phyloP scores from a whole-genome alignment of 2,329 filamentous ascomycete species.

The Myriosclerotinia duriaeana region DNA sequence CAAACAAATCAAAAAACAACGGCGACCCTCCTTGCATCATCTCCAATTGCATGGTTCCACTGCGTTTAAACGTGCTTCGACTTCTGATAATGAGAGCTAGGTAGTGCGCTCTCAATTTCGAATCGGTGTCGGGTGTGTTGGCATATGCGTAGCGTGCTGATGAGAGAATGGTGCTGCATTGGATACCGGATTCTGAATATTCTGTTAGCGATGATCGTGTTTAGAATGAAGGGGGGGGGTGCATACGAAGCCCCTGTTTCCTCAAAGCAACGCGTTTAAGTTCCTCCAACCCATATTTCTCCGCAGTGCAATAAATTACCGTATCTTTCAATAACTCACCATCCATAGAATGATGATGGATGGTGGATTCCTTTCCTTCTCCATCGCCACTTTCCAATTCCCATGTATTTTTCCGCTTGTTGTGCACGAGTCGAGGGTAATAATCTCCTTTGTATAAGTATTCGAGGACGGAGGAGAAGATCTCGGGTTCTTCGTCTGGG shows the following conservation, averaged over 20 bases:
- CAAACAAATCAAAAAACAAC: conserved; percentile 91
- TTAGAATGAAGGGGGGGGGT: conserved; percentile 45
- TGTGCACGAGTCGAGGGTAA: conserved; percentile 77
- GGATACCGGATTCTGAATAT: conserved; percentile 75
- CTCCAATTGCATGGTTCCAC: conserved; percentile 92
- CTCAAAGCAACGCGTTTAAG: conserved; percentile 80
- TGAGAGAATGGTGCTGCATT: conserved; percentile 81
- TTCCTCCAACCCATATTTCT: conserved; percentile 79
- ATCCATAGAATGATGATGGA: conserved; percentile 65
- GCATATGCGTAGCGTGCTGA: conserved; percentile 89
- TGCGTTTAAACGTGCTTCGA: conserved; percentile 84
- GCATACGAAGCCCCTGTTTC: conserved; percentile 81
- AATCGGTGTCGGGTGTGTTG: conserved; percentile 85
- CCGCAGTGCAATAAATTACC: conserved; percentile 84
- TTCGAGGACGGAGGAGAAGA: conserved; percentile 87
- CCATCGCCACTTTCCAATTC: conserved; percentile 70
- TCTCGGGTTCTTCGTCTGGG: conserved; percentile 82
- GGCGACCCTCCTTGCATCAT: conserved; percentile 83
- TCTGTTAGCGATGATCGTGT: conserved; percentile 47
- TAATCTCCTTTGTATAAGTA: conserved; percentile 87
- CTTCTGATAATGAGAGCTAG: conserved; percentile 88
- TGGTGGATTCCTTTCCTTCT: conserved; percentile 62
- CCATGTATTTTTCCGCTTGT: conserved; percentile 78
- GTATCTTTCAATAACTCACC: conserved; percentile 81
- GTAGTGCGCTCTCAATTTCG: conserved; percentile 87